Evolutionary conservation across 306 rosid species (phyloP).

Genomic region (Acacia confusa): DNA sequence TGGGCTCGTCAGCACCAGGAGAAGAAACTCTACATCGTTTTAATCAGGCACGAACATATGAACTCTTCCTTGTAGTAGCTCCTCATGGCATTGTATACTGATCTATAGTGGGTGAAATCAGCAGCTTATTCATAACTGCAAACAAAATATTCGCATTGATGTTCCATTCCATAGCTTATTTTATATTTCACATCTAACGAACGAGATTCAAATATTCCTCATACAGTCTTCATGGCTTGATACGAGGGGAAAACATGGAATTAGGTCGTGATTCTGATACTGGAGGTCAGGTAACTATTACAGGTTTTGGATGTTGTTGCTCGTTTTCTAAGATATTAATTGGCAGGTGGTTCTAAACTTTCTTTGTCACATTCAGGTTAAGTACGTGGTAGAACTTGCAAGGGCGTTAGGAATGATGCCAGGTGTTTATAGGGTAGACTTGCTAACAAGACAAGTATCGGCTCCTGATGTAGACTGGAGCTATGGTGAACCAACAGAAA

Average conservation of each 20-base stretch:
- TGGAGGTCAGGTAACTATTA: conserved; percentile 83
- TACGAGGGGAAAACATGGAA: conserved; percentile 97
- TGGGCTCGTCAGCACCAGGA: conserved; percentile 88
- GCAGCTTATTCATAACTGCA: neutral
- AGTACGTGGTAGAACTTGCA: conserved; percentile 97
- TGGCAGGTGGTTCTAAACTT: neutral
- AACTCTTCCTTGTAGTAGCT: conserved; percentile 20
- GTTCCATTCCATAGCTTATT: neutral
- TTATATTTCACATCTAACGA: conserved; percentile 24
- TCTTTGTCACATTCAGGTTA: conserved; percentile 49
- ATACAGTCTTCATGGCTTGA: conserved; percentile 89
- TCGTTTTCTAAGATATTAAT: neutral
- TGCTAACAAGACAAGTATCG: conserved; percentile 85
- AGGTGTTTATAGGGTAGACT: conserved; percentile 94
- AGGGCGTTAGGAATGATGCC: conserved; percentile 97
- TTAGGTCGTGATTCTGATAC: conserved; percentile 98
- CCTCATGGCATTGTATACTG: neutral
- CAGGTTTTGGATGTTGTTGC: neutral
- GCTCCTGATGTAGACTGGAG: conserved; percentile 86
- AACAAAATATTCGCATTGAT: neutral
- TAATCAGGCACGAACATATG: conserved; percentile 61
- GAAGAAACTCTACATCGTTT: conserved; percentile 84
- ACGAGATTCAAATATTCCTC: conserved; percentile 24
- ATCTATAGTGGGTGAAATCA: neutral
- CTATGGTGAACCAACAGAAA: conserved; percentile 86